Evolutionary conservation across 2,329 filamentous ascomycete genomes (phyloP), one percentile per base, ranked within the genome.

Genomic region (Periconia sp.): DNA sequence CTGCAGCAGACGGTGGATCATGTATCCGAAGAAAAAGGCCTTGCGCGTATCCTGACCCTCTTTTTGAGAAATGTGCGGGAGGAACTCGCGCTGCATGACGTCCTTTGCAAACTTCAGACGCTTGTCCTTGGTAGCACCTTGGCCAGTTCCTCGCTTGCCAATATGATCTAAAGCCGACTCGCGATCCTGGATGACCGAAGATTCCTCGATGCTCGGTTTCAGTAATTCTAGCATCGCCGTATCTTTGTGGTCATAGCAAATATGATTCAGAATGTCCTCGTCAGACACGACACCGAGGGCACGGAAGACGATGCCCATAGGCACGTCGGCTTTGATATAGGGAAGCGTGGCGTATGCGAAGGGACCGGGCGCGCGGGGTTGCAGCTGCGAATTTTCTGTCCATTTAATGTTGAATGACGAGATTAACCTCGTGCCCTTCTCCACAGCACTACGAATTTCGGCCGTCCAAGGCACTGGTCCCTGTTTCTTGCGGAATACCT

Each of bases 401-500:
- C 96, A 80, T 75, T 96, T 96, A 64, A 99, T 84, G 62, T 88
- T 87, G 69, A 96, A 84, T 32, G 91, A 92, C 12, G 92, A 96
- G 58, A 99, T 95, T 37, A 99, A 82, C 19, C 95, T 83, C 1
- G 92, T 96, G 11, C 95, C 94, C 71, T 96, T 96, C 71, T 99
- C 94, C 7, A 97, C 83, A 2, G 95, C 92, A 71, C 92, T 96
- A 73, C 94, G 84, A 59, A 99, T 96, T 72, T 99, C 94, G 10
- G 94, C 95, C 17, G 92, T 88, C 70, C 94, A 96, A 2, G 91
- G 92, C 51, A 90, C 95, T 8, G 90, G 88, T 55, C 89, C 92
- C n/a, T 91, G 90, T 57, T 92, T 90, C 77, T 99, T 99, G 75
- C 95, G 92, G 83, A 99, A 99, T 19, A 99, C 92, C 73, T 99